phyloP scores from a whole-genome alignment of 257 asterid species.

The Plantago major region DNA sequence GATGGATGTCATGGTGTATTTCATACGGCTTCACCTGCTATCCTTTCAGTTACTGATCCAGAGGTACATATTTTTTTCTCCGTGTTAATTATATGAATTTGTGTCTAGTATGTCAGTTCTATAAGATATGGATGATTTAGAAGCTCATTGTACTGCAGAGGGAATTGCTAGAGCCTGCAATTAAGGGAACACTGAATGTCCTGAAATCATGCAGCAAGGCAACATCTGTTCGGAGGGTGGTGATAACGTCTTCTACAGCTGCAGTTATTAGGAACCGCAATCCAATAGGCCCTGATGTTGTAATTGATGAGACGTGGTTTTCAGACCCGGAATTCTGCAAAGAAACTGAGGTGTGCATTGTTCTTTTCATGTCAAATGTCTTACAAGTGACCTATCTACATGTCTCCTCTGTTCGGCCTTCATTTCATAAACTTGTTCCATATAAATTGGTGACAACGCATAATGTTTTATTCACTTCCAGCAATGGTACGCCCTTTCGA shows the following conservation, averaged over 20 bases:
- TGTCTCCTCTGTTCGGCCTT: too few species aligned
- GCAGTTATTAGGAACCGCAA: constrained; percentile 26
- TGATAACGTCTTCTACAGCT: constrained; percentile 55
- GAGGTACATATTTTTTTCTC: neutral
- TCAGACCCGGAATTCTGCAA: constrained; percentile 36
- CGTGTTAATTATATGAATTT: neutral
- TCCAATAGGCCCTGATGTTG: constrained; percentile 26
- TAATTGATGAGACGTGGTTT: constrained; percentile 49
- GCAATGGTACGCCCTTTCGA: constrained; percentile 36
- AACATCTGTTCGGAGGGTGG: constrained; percentile 42
- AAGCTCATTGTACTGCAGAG: constrained; percentile 21
- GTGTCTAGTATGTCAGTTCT: neutral
- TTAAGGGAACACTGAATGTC: constrained; percentile 58
- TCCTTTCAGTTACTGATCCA: constrained; percentile 1
- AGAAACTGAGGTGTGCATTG: constrained; percentile 32
- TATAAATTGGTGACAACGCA: neutral
- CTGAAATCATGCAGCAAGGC: constrained; percentile 44
- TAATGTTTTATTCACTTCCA: neutral
- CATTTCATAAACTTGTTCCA: neutral
- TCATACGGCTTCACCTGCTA: constrained; percentile 7
- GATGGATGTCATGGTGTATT: constrained; percentile 7
- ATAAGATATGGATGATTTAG: neutral
- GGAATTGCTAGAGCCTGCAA: constrained; percentile 58
- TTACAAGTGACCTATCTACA: neutral
- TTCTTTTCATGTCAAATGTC: too few species aligned